A percentile compares a stretch with the other conserved stretches of the same genome.
Evolutionary conservation across 2,329 filamentous ascomycete species (phyloP).

Genomic region (Apiospora marii): DNA sequence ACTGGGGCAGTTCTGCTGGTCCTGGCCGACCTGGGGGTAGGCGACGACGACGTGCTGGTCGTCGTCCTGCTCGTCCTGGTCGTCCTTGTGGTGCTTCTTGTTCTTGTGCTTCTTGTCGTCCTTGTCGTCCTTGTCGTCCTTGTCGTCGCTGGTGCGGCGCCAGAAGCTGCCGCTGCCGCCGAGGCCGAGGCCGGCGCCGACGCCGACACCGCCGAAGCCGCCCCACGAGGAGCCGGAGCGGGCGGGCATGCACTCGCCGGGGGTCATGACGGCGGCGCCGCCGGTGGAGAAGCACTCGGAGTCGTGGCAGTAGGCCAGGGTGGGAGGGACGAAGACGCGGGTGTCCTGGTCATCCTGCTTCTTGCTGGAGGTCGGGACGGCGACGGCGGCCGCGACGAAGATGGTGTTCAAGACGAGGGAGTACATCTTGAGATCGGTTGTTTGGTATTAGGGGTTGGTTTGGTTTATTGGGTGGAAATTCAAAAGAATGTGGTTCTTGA

Average conservation of each 20-base stretch:
- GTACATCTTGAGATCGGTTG: slow-evolving; percentile 2
- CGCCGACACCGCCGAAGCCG: too few species aligned
- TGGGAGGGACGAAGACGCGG: not conserved
- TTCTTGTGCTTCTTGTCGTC: not conserved
- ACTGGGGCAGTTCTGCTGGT: slow-evolving; percentile 5
- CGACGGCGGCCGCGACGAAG: not conserved
- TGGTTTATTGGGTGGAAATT: not conserved
- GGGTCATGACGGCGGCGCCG: not conserved
- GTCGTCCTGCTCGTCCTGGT: not conserved
- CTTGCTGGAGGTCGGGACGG: not conserved
- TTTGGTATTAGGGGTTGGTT: not conserved
- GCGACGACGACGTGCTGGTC: not conserved
- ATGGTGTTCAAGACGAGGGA: not conserved
- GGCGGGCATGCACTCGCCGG: not conserved
- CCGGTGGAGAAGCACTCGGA: not conserved
- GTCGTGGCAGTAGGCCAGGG: not conserved
- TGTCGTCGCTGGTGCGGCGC: not conserved
- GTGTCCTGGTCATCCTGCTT: not conserved
- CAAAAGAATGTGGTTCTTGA: not conserved
- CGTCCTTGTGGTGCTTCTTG: not conserved
- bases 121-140: not conserved
- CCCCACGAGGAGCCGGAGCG: not conserved
- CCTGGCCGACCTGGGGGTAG: not conserved
- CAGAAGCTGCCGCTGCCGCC: not conserved
- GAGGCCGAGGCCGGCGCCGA: not conserved